Base-by-base conservation (phyloP, 106 monocot species). In the Apostasia shenzhenica region DNA sequence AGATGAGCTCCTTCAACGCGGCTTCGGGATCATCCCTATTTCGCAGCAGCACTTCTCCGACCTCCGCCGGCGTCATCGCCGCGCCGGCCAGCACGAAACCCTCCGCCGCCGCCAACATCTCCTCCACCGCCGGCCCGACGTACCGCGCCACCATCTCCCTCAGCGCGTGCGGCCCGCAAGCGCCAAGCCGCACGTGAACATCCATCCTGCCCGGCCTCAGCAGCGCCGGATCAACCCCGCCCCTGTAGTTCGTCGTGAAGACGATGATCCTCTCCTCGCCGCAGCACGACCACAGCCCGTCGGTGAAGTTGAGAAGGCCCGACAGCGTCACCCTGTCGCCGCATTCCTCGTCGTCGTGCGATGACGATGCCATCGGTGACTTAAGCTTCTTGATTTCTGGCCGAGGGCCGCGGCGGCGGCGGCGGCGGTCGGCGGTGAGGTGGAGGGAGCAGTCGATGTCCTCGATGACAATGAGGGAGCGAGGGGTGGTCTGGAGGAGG, bases 211-310 rank as follows among this genome's bases (percentile, higher is more conserved):
- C 78, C 54, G 78, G 60, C 8, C 89, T 76, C 54, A 89, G 71
- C 74, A 89, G 70, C 54, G 86, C 89, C 14, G 79, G 82, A 53
- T 89, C 93, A 52, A 93, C 56, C 8, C 72, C 79, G 56, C 73
- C 85, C 66, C 70, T 78, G 78, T 90, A 74, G 69, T 94, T 94
- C 14, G 90, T 90, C 48, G 94, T 94, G 76, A 94, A 94, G 41
- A 94, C 83, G 13, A 94, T 76, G 14, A 94, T 70, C 66, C 84
- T 82, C 74, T 94, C 90, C 70, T 94, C 94, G 13, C 90, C 94
- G 68, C 90, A 94, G 74, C 90, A 94, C 12, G 86, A 90, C 94
- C 90, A 94, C 48, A 90, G 73, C n/a, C 94, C 94, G 65, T 94
- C 94, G 9, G 84, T 90, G 72, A 94, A 94, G 74, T 94, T 94